A percentile compares a stretch with the other conserved stretches of the same genome.
These are phyloP conservation scores for Naganishia antarctica DNA, from an alignment of 768 basidiomycete species.

Conservation along the genomic window DNA sequence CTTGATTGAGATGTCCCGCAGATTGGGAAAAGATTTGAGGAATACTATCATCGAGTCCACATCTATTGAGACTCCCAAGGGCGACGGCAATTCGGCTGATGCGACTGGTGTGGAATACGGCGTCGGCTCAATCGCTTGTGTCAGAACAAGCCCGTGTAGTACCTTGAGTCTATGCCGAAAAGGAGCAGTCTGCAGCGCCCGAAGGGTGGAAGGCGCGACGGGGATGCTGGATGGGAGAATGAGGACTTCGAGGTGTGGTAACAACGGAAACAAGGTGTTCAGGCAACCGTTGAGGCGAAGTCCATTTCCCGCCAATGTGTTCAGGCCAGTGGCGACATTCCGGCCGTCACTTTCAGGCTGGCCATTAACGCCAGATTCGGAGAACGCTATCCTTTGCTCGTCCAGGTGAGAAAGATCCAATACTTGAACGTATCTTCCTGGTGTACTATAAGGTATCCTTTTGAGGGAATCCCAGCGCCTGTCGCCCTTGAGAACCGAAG, in stretches of 20 bases:
- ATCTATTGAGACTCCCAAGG: neutral
- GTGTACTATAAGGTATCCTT: constrained; percentile 77
- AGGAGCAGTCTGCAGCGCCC: constrained; percentile 11
- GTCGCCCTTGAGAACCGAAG: constrained; percentile 61
- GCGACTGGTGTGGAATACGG: neutral
- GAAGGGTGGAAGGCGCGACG: constrained; percentile 11
- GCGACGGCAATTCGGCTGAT: neutral
- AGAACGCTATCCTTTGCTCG: too few species aligned
- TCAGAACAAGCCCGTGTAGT: constrained; percentile 12
- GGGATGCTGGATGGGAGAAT: constrained; percentile 35
- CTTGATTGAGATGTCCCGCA: neutral
- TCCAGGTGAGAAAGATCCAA: constrained; percentile 58
- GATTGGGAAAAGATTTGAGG: constrained; percentile 15
- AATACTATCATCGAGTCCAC: constrained; percentile 6
- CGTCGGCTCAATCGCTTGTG: constrained; percentile 15
- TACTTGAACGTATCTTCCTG: constrained; percentile 76
- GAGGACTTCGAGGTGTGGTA: constrained; percentile 42
- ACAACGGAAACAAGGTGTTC: constrained; percentile 38
- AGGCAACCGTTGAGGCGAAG: constrained; percentile 23
- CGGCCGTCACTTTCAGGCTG: too few species aligned
- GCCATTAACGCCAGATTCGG: too few species aligned
- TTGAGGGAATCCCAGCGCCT: constrained; percentile 81
- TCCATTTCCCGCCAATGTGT: constrained; percentile 6
- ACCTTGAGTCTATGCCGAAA: constrained; percentile 1
- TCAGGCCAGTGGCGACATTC: constrained; percentile 14